Evolutionary conservation across 305 asterid genomes (phyloP).

Genomic region (Fraxinus sp.): DNA sequence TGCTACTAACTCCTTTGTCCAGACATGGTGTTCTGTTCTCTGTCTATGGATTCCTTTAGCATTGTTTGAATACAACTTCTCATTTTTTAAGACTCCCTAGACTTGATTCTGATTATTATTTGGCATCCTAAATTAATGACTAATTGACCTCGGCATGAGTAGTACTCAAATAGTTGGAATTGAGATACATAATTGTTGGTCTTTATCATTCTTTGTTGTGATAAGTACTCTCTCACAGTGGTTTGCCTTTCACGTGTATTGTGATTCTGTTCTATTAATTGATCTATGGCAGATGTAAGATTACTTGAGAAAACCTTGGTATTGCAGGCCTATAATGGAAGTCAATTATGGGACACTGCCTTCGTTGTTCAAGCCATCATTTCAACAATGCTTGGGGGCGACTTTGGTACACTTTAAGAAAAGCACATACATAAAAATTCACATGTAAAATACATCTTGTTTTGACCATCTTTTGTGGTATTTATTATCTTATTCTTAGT

Average conservation of each 20-base stretch:
- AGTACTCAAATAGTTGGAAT: conserved; percentile 12
- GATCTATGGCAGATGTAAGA: conserved; percentile 16
- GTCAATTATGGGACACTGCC: conserved; percentile 88
- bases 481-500: conserved; percentile 1
- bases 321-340: conserved; percentile 91
- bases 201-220: not conserved
- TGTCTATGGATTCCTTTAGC: not conserved
- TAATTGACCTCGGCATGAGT: conserved; percentile 1
- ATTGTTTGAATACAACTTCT: not conserved
- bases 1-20: not conserved
- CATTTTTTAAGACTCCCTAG: not conserved
- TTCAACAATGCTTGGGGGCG: conserved; percentile 59
- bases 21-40: not conserved
- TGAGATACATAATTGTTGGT: not conserved
- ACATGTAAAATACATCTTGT: conserved; percentile 49
- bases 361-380: conserved; percentile 83
- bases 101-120: not conserved
- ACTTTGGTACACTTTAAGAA: conserved; percentile 61
- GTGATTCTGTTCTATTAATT: not conserved
- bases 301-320: conserved; percentile 4
- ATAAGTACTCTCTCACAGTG: not conserved
- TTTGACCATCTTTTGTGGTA: conserved; percentile 18
- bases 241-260: not conserved
- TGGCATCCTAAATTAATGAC: not conserved
- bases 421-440: conserved; percentile 70